Percentiles rank a stretch among this genome's conserved stretches.
Conservation (phyloP, 2,329 filamentous ascomycete genomes). For the Paracamarosporium sp. region DNA sequence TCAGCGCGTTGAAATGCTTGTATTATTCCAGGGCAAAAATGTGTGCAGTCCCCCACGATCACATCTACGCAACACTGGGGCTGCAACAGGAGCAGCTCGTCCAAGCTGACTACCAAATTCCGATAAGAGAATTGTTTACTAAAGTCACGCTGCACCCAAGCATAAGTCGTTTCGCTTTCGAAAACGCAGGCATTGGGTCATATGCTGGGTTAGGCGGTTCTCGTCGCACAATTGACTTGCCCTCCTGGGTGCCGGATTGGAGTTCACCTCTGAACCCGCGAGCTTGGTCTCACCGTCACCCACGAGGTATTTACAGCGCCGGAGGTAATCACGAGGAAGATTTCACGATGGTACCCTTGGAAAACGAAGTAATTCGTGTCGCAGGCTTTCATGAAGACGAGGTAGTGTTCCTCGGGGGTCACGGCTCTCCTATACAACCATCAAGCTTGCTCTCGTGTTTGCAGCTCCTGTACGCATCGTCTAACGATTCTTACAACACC, state of each 20-base stretch:
- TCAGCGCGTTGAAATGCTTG: not conserved
- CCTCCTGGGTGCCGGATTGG: constrained; percentile 24
- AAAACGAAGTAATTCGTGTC: no score
- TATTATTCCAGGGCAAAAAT: not conserved
- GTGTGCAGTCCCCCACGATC: not conserved
- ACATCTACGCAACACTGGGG: not conserved
- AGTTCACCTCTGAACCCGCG: constrained; percentile 6
- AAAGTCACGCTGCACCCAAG: not conserved
- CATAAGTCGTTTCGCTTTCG: not conserved
- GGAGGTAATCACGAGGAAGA: no score
- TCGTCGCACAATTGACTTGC: constrained; percentile 9
- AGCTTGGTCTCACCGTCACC: constrained; percentile 11
- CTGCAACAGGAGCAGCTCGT: not conserved
- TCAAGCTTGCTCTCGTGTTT: no score
- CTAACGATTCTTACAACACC: no score
- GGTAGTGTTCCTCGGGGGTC: no score
- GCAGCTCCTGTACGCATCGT: no score
- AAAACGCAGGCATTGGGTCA: not conserved
- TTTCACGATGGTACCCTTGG: no score
- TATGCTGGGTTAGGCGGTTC: not conserved
- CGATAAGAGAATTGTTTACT: not conserved
- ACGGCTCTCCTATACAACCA: no score
- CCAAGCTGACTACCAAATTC: not conserved
- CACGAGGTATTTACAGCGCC: constrained; percentile 10
- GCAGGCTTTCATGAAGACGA: no score